Evolutionary conservation across 2,329 filamentous ascomycete genomes (phyloP), one percentile per base, ranked within the genome.

Genomic region (Arachnomyces sp.): DNA sequence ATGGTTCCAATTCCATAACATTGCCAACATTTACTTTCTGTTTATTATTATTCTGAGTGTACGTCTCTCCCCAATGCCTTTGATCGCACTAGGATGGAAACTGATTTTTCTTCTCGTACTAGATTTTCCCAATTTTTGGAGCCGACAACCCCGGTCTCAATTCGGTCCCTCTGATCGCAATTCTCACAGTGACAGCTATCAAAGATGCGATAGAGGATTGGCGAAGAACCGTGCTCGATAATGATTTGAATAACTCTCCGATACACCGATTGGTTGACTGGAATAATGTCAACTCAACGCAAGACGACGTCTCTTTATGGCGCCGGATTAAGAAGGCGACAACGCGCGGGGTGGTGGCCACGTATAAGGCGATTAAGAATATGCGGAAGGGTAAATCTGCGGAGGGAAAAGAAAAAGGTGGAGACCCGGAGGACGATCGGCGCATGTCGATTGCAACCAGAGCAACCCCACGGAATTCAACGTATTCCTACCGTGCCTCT

Each of bases 171-270:
- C 71, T 98, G 49, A 95, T 98, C 51, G 82, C 95, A 55, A 96
- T 98, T 63, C 73, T 98, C 39, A 67, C 77, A 45, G 77, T 95
- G 39, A 98, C 92, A 2, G 82, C 87, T 18, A 77, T 95, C 62
- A 98, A 96, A 65, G 92, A 98, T 60, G 92, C 82, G 13, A 82
- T 96, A 48, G 92, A 98, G 65, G 92, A 98, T 66, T 96, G 87
- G 71, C 78, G 92, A 52, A 77, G 92, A 65, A 96, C 90, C 0
- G 72, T 88, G 31, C 79, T 95, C 32, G 92, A 98, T 60, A 94
- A 82, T 49, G 85, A 95, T 55, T 74, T 98, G 46, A 98, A 98
- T 66, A 96, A 98, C 59, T 92, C 92, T 2, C 86, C 89, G 0
- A 86, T 96, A 7, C 90, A 98, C 63, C 80, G 90, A 44, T 71